Base-by-base conservation (phyloP, 2,329 filamentous ascomycete species). In the Coniochaeta prunicola region DNA sequence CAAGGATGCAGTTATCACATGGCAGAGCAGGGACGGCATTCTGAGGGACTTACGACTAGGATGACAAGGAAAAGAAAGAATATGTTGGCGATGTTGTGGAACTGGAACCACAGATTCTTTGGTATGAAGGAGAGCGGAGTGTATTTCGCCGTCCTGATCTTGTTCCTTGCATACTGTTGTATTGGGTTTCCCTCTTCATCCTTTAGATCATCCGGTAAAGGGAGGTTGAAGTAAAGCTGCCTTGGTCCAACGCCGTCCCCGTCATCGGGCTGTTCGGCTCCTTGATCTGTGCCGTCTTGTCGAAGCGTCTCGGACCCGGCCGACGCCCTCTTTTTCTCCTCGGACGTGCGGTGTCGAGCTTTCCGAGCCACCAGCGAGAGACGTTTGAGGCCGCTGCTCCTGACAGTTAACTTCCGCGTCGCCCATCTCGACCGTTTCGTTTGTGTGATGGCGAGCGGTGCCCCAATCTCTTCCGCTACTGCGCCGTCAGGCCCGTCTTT, bases 31-130 rank as follows among this genome's bases (percentile, higher is more conserved):
- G 17, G 2, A 38, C 6, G 36, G 17, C 15, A 9, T n/a, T 38
- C 15, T 59, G 15, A 24, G 38, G 50, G 55, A 82, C 92, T 81
- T 87, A 97, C 94, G 69, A 88, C 87, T 61, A 99, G 83, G 70
- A 99, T 96, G 71, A 97, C 92, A 67, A 93, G 83, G 76, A 97
- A 97, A 66, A 97, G 80, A 82, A 99, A 99, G 77, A 97, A 99
- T 58, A 97, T 88, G 73, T 99, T 99, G 70, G 94, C 94, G 68
- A 99, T 89, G 70, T 97, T 97, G 76, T 99, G 93, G 71, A 99
- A 97, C 74, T 99, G 96, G 64, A 96, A 91, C 86, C 88, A 99
- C 69, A 99, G 71, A 74, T 99, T 97, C 78, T 97, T 97, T 15
- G 94, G 94, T 30, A 99, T 74, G 74, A 99, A 99, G 61, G 90